phyloP scores from a whole-genome alignment of 106 monocot genomes.

The Posidonia australis region DNA sequence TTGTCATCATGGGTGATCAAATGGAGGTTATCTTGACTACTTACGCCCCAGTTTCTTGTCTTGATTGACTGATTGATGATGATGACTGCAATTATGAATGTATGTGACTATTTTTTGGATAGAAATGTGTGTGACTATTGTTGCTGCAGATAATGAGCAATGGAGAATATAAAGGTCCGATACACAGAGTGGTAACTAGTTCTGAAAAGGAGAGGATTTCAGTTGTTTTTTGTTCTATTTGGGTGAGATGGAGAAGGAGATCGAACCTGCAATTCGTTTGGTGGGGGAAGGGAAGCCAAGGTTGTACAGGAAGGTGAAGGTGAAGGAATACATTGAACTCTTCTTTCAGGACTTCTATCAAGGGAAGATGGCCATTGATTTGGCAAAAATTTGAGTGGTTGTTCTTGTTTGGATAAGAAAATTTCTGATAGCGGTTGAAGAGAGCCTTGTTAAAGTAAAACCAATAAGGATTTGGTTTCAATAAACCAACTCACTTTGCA shows the following conservation, averaged over 20 bases:
- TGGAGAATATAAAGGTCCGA: not conserved
- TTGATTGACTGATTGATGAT: no score
- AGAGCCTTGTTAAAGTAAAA: no score
- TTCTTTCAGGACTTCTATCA: no score
- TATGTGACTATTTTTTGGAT: no score
- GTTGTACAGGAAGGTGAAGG: slow-evolving; percentile 1
- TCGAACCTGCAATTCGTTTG: slow-evolving; percentile 5
- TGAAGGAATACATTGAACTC: not conserved
- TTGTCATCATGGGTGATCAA: not conserved
- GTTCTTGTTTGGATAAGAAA: no score
- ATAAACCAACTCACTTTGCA: no score
- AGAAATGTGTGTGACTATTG: not conserved
- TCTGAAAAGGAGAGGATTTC: slow-evolving; percentile 1
- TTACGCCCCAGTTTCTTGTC: no score
- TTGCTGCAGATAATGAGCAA: slow-evolving; percentile 8
- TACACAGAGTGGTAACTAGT: slow-evolving; percentile 4
- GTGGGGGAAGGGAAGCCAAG: not conserved
- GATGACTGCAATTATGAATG: no score
- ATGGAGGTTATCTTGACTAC: not conserved
- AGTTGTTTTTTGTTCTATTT: not conserved
- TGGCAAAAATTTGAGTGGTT: no score
- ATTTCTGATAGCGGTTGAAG: no score
- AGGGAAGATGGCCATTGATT: no score
- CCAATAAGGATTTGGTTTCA: no score
- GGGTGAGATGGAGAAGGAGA: not conserved